Evolutionary conservation across 192 early-diverging fungal genomes (phyloP).

Genomic region (Jimgerdemannia lactiflua): DNA sequence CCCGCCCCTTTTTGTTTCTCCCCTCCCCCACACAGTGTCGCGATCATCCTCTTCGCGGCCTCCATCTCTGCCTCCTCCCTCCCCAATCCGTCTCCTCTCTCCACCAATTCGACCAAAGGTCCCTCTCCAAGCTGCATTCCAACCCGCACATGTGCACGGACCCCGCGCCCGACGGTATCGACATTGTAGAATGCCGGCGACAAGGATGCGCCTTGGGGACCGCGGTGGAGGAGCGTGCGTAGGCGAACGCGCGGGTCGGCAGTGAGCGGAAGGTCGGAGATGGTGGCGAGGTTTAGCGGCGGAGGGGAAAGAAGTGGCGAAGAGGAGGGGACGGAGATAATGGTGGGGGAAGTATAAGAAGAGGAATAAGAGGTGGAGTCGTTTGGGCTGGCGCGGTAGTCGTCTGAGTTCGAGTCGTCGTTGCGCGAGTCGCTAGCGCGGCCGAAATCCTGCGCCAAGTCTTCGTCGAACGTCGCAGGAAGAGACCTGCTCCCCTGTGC

Average conservation of each 20-base stretch:
- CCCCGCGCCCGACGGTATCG: neutral
- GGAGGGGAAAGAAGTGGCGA: neutral
- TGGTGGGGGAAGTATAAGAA: neutral
- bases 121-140: neutral
- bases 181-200: neutral
- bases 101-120: neutral
- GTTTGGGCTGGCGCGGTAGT: too few species aligned
- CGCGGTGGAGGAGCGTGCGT: neutral
- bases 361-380: neutral
- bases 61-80: neutral
- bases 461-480: too few species aligned
- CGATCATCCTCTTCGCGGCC: neutral
- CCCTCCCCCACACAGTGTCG: neutral
- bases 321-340: neutral
- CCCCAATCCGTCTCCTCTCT: neutral
- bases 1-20: neutral
- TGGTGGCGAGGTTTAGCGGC: neutral
- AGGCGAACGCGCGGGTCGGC: neutral
- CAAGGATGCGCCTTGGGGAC: neutral
- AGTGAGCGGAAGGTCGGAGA: neutral
- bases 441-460: too few species aligned
- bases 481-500: too few species aligned
- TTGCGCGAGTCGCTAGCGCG: too few species aligned
- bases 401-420: too few species aligned
- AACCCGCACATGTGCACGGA: neutral